phyloP scores from a whole-genome alignment of 2,329 filamentous ascomycete genomes.

The Periconia sp. region DNA sequence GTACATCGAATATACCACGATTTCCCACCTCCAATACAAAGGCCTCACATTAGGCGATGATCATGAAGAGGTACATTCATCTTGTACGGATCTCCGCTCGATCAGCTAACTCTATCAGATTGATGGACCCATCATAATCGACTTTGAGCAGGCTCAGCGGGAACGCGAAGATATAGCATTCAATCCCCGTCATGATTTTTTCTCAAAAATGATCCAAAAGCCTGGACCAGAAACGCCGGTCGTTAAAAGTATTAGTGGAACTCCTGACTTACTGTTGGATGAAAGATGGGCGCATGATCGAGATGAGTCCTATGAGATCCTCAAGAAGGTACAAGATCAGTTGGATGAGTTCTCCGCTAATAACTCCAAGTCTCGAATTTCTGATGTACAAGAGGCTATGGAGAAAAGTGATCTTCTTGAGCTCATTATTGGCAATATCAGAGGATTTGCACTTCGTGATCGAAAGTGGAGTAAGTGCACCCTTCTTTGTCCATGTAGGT shows the following conservation, averaged over 20 bases:
- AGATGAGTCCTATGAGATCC: neutral
- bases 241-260: neutral
- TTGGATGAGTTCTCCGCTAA: neutral
- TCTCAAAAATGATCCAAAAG: neutral
- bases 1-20: neutral
- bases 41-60: neutral
- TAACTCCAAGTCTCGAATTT: neutral
- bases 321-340: neutral
- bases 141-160: slow-evolving; percentile 1
- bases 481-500: too few species aligned
- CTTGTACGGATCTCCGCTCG: too few species aligned
- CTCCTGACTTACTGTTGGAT: neutral
- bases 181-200: neutral
- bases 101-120: neutral
- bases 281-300: neutral
- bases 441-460: neutral
- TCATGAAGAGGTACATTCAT: slow-evolving; percentile 1
- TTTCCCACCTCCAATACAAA: neutral
- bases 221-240: neutral
- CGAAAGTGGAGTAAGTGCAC: slow-evolving; percentile 6
- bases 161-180: neutral
- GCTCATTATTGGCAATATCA: neutral
- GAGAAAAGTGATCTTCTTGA: neutral
- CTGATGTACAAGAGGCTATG: neutral
- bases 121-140: slow-evolving; percentile 1